Percentiles rank a stretch among this genome's conserved stretches.
Evolutionary conservation across 2,329 filamentous ascomycete genomes (phyloP).

Genomic region (Eutypa lata): DNA sequence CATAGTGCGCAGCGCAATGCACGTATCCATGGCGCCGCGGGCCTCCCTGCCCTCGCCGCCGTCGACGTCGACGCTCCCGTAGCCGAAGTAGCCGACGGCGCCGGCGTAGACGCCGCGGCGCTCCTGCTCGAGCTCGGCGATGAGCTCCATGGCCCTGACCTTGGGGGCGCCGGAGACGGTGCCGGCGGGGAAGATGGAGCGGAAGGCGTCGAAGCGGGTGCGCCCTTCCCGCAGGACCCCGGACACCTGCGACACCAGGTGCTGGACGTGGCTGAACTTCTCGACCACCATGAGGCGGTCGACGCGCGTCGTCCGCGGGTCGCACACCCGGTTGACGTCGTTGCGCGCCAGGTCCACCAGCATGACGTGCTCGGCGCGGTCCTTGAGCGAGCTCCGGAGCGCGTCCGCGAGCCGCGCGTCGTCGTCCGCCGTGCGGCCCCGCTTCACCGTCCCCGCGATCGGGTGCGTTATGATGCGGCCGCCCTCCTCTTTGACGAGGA

Average conservation of each 20-base stretch:
- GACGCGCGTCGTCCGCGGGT: slow-evolving; percentile 83
- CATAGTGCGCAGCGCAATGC: slow-evolving; percentile 84
- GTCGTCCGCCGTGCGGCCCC: slow-evolving; percentile 76
- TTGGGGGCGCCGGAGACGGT: slow-evolving; percentile 96
- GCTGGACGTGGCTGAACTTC: slow-evolving; percentile 95
- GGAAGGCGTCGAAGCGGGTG: slow-evolving; percentile 92
- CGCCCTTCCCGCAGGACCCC: slow-evolving; percentile 80
- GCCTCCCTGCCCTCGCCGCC: slow-evolving; percentile 53
- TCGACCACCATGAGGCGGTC: slow-evolving; percentile 93
- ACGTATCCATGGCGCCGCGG: slow-evolving; percentile 90
- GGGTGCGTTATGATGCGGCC: slow-evolving; percentile 93
- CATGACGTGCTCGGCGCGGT: slow-evolving; percentile 96
- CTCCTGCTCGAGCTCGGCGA: slow-evolving; percentile 89
- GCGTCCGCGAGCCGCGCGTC: slow-evolving; percentile 77
- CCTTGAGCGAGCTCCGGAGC: slow-evolving; percentile 78
- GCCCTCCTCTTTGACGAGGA: slow-evolving; percentile 85
- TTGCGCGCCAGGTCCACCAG: slow-evolving; percentile 93
- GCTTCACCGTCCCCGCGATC: slow-evolving; percentile 91
- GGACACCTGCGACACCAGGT: slow-evolving; percentile 93
- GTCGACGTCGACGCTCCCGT: slow-evolving; percentile 65
- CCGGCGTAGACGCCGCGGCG: slow-evolving; percentile 95
- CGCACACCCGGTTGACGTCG: slow-evolving; percentile 93
- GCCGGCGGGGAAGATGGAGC: slow-evolving; percentile 93
- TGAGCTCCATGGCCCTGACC: slow-evolving; percentile 94
- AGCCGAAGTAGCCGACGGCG: slow-evolving; percentile 95